phyloP scores from a whole-genome alignment of 495 filamentous ascomycete genomes.

The Aspergillus sclerotiicarbonarius region DNA sequence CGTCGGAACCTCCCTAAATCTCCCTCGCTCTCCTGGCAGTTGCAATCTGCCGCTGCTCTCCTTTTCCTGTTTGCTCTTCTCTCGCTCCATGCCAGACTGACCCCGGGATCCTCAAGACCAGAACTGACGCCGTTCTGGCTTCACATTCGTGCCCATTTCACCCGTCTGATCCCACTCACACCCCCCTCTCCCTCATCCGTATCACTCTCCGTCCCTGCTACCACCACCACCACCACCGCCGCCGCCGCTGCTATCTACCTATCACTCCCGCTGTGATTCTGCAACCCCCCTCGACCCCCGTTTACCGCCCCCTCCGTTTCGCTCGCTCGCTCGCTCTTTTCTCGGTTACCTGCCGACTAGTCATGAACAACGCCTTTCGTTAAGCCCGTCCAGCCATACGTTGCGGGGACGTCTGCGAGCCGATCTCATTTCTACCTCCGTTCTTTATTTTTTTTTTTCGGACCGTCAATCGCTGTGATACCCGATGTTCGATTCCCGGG shows the following conservation, averaged over 20 bases:
- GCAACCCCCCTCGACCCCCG: constrained; percentile 11
- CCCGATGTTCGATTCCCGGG: constrained; percentile 38
- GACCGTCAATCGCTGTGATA: constrained; percentile 17
- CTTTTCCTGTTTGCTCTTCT: neutral
- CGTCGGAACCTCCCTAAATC: neutral
- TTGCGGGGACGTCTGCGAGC: constrained; percentile 19
- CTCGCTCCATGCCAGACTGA: neutral
- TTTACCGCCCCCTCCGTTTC: neutral
- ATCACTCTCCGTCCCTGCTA: neutral
- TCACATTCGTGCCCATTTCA: neutral
- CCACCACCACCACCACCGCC: neutral
- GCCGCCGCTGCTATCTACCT: neutral
- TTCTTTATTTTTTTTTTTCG: too few species aligned
- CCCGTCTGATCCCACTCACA: neutral
- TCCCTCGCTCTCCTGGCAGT: neutral
- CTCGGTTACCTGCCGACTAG: constrained; percentile 16
- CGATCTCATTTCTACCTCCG: constrained; percentile 3
- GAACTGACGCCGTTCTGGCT: neutral
- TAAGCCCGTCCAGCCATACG: constrained; percentile 21
- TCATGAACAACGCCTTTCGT: constrained; percentile 24
- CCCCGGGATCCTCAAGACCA: neutral
- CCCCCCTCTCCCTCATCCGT: neutral
- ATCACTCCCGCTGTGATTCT: constrained; percentile 14
- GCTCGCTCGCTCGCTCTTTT: neutral
- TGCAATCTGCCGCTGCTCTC: neutral